Base-by-base conservation (phyloP, 2,329 filamentous ascomycete species). In the Tolypocladium tropicale region DNA sequence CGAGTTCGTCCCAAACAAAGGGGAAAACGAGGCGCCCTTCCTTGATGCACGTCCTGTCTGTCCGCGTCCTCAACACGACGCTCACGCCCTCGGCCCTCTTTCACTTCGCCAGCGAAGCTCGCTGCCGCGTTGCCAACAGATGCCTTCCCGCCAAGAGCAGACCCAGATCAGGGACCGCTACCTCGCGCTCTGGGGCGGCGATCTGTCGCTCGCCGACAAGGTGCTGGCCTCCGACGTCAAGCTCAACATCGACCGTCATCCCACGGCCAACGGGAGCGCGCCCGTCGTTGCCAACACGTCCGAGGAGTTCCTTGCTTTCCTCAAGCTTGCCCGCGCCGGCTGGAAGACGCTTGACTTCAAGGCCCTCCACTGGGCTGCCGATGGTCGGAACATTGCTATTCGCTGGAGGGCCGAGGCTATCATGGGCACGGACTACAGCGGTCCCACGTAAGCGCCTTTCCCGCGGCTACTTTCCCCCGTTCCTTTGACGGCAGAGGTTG, bases 351-450 rank as follows among this genome's bases (percentile, higher is more conserved):
- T 54, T 28, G 32, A 43, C 33, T 60, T 60, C 51, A 53, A 57
- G 34, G 51, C 52, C 6, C 51, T 57, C 23, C 57, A 53, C 14
- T 55, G 58, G 39, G 57, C 53, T 37, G 53, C 48, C 14, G 54
- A 55, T 16, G 49, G 36, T 14, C 33, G 39, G 2, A 53, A 59
- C 16, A 55, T 55, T 43, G 52, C 48, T 28, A 48, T 60, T 23
- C 54, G 56, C 9, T 58, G 58, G 56, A 53, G 50, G 52, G 37
- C 57, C 16, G 46, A 60, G 32, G 52, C 52, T 32, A 46, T 55
- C 46, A 54, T 58, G 56, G 54, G 58, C 21, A 33, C 46, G 16
- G 51, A 55, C 39, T 58, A 50, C 48, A n/a, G 25, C 14, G 34
- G 48, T 3, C 57, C 53, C 4, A 57, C 55, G 57, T 54, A 43